Evolutionary conservation across 2,329 filamentous ascomycete genomes (phyloP).

Genomic region (Capronia epimyces): DNA sequence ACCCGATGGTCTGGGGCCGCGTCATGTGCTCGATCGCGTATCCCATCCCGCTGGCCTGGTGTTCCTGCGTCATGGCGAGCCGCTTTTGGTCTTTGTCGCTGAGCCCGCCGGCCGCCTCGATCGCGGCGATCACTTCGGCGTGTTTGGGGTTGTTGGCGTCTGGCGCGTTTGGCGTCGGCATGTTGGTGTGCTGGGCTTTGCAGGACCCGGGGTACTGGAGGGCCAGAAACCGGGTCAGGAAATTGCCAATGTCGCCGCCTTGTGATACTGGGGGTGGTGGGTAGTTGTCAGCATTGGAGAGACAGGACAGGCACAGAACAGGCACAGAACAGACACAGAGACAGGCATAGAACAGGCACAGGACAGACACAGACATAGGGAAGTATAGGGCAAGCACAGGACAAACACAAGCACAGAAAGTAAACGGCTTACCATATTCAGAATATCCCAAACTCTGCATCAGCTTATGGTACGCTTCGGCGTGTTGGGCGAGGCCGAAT

Average conservation of each 20-base stretch:
- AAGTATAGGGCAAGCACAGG: background rate
- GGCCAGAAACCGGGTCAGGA: background rate
- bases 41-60: background rate
- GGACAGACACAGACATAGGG: background rate
- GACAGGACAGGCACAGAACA: background rate
- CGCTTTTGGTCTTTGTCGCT: background rate
- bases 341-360: background rate
- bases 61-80: background rate
- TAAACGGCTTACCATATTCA: conserved; percentile 41
- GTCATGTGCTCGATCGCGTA: background rate
- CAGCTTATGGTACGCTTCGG: conserved; percentile 60
- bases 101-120: background rate
- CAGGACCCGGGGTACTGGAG: background rate
- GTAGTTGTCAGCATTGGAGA: background rate
- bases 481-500: conserved; percentile 57
- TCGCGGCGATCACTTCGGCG: background rate
- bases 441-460: conserved; percentile 63
- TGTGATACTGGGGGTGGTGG: background rate
- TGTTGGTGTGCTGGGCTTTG: background rate
- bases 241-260: background rate
- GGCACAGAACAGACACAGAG: background rate
- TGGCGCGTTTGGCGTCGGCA: background rate
- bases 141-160: background rate
- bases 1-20: background rate
- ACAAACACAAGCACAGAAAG: background rate